phyloP scores from a whole-genome alignment of 164 flowering plant species.

The Magnolia sinica region DNA sequence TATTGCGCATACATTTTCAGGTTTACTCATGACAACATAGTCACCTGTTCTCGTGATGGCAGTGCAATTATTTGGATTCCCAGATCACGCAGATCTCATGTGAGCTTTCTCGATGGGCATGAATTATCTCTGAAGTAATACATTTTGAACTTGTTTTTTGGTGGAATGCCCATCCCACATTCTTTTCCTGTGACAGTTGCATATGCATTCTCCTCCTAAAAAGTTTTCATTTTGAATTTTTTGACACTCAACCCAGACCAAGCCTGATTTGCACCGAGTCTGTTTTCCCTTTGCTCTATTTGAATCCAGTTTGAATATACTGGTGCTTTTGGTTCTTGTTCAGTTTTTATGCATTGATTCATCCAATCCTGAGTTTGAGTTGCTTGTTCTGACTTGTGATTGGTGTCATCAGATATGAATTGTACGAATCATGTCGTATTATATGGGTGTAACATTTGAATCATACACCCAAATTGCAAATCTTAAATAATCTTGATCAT shows the following conservation, averaged over 20 bases:
- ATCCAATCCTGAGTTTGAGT: too few species aligned
- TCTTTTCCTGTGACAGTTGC: neutral
- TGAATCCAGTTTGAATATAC: neutral
- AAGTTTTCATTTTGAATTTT: neutral
- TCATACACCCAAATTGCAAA: too few species aligned
- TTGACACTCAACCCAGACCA: neutral
- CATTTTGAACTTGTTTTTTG: neutral
- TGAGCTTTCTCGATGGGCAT: constrained; percentile 34
- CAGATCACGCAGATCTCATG: constrained; percentile 76
- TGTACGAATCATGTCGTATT: too few species aligned
- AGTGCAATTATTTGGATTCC: constrained; percentile 98
- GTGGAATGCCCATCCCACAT: neutral
- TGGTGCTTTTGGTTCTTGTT: too few species aligned
- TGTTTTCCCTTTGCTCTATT: neutral
- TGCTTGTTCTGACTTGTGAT: too few species aligned
- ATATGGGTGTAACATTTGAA: too few species aligned
- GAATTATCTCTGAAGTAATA: neutral
- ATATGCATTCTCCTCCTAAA: neutral
- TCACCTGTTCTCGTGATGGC: constrained; percentile 98
- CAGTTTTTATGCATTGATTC: too few species aligned
- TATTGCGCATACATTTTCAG: constrained; percentile 29
- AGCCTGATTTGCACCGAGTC: neutral
- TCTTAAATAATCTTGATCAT: too few species aligned
- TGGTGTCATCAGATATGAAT: too few species aligned
- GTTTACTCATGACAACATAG: constrained; percentile 90